phyloP scores from a whole-genome alignment of 2,329 filamentous ascomycete species.

The Arthrobotrys sinensis region DNA sequence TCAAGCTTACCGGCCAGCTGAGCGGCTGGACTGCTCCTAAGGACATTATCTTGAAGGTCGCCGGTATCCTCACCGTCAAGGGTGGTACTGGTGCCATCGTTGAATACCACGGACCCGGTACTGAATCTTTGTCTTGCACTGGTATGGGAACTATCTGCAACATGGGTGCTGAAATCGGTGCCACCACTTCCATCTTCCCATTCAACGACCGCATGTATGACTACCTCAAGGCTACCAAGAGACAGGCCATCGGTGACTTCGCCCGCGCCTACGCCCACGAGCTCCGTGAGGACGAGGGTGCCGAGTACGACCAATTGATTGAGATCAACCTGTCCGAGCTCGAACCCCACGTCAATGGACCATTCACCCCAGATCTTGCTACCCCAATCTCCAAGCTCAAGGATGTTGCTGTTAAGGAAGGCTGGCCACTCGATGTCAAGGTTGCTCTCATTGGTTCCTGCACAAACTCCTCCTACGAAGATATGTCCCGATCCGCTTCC shows the following conservation, averaged over 20 bases:
- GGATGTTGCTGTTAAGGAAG: constrained; percentile 91
- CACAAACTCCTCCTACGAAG: constrained; percentile 91
- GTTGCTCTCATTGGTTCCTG: constrained; percentile 97
- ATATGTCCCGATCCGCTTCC: constrained; percentile 93
- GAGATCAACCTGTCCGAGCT: constrained; percentile 96
- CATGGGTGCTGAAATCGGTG: constrained; percentile 77
- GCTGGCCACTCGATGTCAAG: constrained; percentile 96
- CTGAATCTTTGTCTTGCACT: constrained; percentile 81
- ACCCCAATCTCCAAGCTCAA: constrained; percentile 98
- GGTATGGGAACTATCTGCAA: constrained; percentile 88
- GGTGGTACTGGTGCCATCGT: constrained; percentile 94
- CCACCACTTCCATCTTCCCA: constrained; percentile 76
- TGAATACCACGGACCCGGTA: constrained; percentile 83
- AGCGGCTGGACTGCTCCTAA: constrained; percentile 95
- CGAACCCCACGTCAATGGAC: constrained; percentile 98
- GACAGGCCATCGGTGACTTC: constrained; percentile 90
- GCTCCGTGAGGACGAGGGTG: constrained; percentile 87
- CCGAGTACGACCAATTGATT: constrained; percentile 94
- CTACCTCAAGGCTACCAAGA: constrained; percentile 93
- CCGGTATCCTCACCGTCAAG: constrained; percentile 96
- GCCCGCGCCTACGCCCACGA: constrained; percentile 86
- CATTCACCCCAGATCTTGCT: constrained; percentile 97
- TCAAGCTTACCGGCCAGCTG: constrained; percentile 90
- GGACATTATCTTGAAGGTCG: constrained; percentile 97
- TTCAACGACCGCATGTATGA: constrained; percentile 99